Evolutionary conservation across 108 stramenopile species (phyloP).

Genomic region (Conticribra guillardii): DNA sequence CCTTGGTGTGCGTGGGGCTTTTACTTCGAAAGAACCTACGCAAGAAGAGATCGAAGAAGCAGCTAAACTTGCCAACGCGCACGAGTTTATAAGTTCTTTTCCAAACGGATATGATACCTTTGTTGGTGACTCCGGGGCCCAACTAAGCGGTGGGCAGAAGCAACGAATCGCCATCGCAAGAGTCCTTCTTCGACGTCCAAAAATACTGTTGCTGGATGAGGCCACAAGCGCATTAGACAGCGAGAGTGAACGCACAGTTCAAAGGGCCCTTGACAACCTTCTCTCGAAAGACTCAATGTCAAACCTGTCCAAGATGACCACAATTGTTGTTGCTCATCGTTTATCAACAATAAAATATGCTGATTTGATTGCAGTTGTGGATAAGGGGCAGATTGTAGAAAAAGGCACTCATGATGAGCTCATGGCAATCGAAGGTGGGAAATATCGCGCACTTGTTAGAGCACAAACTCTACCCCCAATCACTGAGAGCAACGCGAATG

Average conservation of each 20-base stretch:
- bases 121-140: slow-evolving; percentile 62
- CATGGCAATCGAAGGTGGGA: slow-evolving; percentile 36
- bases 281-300: background rate
- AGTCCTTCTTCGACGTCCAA: background rate
- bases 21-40: slow-evolving; percentile 9
- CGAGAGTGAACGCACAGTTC: slow-evolving; percentile 44
- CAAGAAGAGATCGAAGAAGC: slow-evolving; percentile 50
- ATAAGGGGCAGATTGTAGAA: slow-evolving; percentile 62
- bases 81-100: slow-evolving; percentile 67
- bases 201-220: slow-evolving; percentile 56
- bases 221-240: slow-evolving; percentile 48
- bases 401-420: slow-evolving; percentile 72
- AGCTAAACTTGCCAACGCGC: slow-evolving; percentile 54
- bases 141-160: slow-evolving; percentile 77
- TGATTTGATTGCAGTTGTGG: slow-evolving; percentile 65
- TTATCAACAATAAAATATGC: slow-evolving; percentile 67
- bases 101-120: slow-evolving; percentile 55
- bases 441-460: slow-evolving; percentile 57
- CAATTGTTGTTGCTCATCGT: slow-evolving; percentile 77
- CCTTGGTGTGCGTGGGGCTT: slow-evolving; percentile 35
- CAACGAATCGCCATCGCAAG: slow-evolving; percentile 79
- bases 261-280: slow-evolving; percentile 34
- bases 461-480: slow-evolving; percentile 15
- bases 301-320: slow-evolving; percentile 41
- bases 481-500: background rate